phyloP scores from a whole-genome alignment of 2,329 filamentous ascomycete species.

The Cercospora berteroae region DNA sequence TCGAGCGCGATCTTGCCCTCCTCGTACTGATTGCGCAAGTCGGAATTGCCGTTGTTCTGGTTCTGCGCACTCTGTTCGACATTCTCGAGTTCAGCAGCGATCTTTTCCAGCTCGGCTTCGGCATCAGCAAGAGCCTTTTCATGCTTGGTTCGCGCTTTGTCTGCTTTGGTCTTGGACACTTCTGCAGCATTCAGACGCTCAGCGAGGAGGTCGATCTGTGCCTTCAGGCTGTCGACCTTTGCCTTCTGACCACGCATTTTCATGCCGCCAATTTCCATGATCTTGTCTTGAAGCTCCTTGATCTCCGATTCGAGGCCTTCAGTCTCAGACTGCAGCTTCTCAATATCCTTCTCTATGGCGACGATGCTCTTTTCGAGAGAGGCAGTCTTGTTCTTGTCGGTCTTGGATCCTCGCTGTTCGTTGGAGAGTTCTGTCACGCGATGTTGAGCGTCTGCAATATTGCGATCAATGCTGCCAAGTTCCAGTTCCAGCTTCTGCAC shows the following conservation, averaged over 20 bases:
- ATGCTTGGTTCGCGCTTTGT: constrained; percentile 86
- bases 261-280: constrained; percentile 97
- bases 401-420: constrained; percentile 76
- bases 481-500: constrained; percentile 90
- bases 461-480: constrained; percentile 79
- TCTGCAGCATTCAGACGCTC: constrained; percentile 85
- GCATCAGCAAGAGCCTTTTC: constrained; percentile 79
- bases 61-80: constrained; percentile 75
- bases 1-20: constrained; percentile 75
- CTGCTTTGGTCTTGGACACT: constrained; percentile 84
- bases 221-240: constrained; percentile 84
- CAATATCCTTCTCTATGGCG: constrained; percentile 72
- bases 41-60: constrained; percentile 72
- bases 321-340: constrained; percentile 79
- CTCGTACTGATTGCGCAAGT: constrained; percentile 70
- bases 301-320: constrained; percentile 89
- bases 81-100: constrained; percentile 70
- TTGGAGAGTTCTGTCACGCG: constrained; percentile 80
- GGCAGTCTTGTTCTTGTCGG: constrained; percentile 71
- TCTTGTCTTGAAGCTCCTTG: constrained; percentile 87
- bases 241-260: constrained; percentile 85
- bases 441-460: constrained; percentile 78
- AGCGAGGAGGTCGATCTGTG: constrained; percentile 74
- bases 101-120: constrained; percentile 71
- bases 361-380: constrained; percentile 75